Evolutionary conservation across 805 yeast genomes (phyloP).

Genomic region (Sugiyamaella chiloensis): DNA sequence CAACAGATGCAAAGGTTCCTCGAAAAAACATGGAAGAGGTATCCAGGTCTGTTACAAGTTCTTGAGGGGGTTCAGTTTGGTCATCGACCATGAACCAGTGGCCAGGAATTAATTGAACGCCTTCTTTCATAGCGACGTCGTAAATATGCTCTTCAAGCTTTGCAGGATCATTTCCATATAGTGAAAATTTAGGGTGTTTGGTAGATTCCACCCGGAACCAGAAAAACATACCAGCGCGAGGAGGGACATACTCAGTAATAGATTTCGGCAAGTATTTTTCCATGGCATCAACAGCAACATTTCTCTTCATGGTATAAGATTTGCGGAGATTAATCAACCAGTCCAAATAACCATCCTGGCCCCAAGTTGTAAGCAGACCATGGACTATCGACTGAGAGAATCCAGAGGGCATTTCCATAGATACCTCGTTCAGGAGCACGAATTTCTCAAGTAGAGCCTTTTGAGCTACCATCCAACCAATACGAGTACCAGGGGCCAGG

Average conservation of each 20-base stretch:
- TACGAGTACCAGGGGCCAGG: slow-evolving; percentile 83
- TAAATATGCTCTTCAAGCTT: slow-evolving; percentile 34
- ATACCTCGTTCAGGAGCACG: slow-evolving; percentile 71
- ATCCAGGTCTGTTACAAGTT: slow-evolving; percentile 21
- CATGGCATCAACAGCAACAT: slow-evolving; percentile 76
- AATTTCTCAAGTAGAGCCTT: slow-evolving; percentile 59
- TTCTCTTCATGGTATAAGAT: slow-evolving; percentile 85
- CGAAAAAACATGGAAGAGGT: slow-evolving; percentile 37
- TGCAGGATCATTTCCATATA: slow-evolving; percentile 25
- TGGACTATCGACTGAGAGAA: slow-evolving; percentile 67
- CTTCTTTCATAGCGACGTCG: slow-evolving; percentile 31
- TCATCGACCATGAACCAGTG: slow-evolving; percentile 37
- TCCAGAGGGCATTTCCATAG: slow-evolving; percentile 78
- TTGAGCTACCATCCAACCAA: slow-evolving; percentile 87
- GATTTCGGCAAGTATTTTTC: slow-evolving; percentile 51
- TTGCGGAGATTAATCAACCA: slow-evolving; percentile 74
- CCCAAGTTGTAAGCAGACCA: slow-evolving; percentile 79
- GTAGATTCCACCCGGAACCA: slow-evolving; percentile 51
- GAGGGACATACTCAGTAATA: slow-evolving; percentile 35
- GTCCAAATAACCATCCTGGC: slow-evolving; percentile 80
- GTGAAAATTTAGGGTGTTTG: slow-evolving; percentile 44
- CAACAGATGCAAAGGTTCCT: slow-evolving; percentile 42
- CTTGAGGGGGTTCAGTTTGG: slow-evolving; percentile 31
- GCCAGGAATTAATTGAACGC: slow-evolving; percentile 40
- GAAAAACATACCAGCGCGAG: slow-evolving; percentile 53